Percentiles rank a stretch among this genome's conserved stretches.
phyloP scores from a whole-genome alignment of 2,329 filamentous ascomycete species.

The Fusarium heterosporum region DNA sequence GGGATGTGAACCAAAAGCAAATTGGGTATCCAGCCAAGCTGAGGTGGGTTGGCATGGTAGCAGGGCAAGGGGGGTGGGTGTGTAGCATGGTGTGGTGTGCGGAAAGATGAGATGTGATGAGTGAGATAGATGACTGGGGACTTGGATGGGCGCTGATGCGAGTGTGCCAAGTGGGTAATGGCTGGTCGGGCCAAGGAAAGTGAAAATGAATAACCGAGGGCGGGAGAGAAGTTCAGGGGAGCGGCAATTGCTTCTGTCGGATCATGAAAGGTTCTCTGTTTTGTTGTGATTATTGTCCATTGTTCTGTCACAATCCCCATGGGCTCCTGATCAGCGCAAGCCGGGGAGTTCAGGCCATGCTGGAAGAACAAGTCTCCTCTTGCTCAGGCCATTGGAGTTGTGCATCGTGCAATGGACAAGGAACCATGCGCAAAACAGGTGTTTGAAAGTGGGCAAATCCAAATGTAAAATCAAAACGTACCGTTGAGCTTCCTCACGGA shows the following conservation, averaged over 20 bases:
- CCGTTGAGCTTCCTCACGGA: slow-evolving; percentile 63
- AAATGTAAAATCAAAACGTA: slow-evolving; percentile 53
- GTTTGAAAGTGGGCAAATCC: slow-evolving; percentile 1
- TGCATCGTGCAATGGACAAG: slow-evolving; percentile 3
- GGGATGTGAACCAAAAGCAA: slow-evolving; percentile 42
- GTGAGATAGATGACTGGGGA: slow-evolving; percentile 44
- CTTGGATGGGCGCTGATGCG: slow-evolving; percentile 33
- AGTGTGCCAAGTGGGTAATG: slow-evolving; percentile 42
- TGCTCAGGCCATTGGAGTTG: slow-evolving; percentile 3
- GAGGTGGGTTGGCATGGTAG: slow-evolving; percentile 37
- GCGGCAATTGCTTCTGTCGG: slow-evolving; percentile 29
- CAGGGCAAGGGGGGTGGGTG: slow-evolving; percentile 33
- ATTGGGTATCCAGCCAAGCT: slow-evolving; percentile 44
- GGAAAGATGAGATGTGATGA: slow-evolving; percentile 30
- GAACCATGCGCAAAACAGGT: neutral
- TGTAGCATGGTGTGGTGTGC: slow-evolving; percentile 28
- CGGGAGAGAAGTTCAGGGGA: slow-evolving; percentile 32
- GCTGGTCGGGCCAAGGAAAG: slow-evolving; percentile 30
- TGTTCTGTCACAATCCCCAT: slow-evolving; percentile 18
- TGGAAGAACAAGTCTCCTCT: slow-evolving; percentile 3
- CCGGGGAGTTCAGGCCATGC: neutral
- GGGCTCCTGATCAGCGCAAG: slow-evolving; percentile 20
- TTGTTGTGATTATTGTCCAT: slow-evolving; percentile 26
- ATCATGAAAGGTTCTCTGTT: slow-evolving; percentile 14
- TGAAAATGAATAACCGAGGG: slow-evolving; percentile 14